Evolutionary conservation across 352 stramenopile genomes (phyloP), one percentile per base, ranked within the genome.

Genomic region (Peronospora destructor): DNA sequence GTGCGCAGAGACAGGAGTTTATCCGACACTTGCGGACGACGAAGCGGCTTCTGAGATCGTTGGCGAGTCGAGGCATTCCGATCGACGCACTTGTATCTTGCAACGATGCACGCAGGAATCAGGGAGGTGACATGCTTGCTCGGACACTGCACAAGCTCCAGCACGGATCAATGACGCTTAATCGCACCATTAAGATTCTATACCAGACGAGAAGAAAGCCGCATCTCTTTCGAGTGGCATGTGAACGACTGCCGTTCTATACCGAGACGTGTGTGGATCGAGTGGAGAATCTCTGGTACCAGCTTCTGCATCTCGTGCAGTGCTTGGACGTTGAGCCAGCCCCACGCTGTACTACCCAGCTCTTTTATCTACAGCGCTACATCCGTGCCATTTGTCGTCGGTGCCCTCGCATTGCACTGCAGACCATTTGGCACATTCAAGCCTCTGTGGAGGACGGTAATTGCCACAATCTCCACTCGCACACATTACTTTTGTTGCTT

Each of bases 351-450:
- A 60, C 66, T 10, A 47, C 73, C 4, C 76, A 90, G 36, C 60
- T 87, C 1, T 84, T 85, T 32, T 86, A 77, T 32, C 51, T 90
- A 19, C 64, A 79, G 52, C 68, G 79, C 1, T 83, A 79, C 49
- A 76, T 90, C 35, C 71, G 70, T 6, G 79, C 76, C 7, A 85
- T 90, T 39, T 90, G 79, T 17, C 72, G 72, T 4, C 70, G 79
- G 0, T 86, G 71, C 12, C 73, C 76, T 12, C 76, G 76, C 1
- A 87, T 90, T 28, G 79, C 79, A 14, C 53, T 87, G 32, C 79
- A 87, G 49, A 90, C 79, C 0, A 87, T 90, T 63, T 90, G 79
- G 79, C 76, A 87, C 36, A 73, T 84, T 3, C 79, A 87, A 43
- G 79, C 79, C 0, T 71, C 76, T 1, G 64, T 84, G 10, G 69